Evolutionary conservation across 768 basidiomycete species (phyloP).

Genomic region (Hericium rajendrae): DNA sequence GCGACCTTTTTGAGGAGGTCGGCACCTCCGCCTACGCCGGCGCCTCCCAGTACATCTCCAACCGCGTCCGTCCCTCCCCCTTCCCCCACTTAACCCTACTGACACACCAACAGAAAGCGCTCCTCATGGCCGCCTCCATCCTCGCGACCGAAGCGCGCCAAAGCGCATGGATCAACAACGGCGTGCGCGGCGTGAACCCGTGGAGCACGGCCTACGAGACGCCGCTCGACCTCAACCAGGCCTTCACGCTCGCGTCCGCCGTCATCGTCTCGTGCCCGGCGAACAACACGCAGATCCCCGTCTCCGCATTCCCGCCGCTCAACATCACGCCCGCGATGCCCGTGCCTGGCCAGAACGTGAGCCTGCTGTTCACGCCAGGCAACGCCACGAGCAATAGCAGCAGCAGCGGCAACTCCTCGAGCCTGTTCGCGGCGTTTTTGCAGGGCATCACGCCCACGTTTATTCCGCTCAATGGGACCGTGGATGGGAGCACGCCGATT

Average conservation of each 20-base stretch:
- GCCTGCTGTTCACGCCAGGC: not conserved
- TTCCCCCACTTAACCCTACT: constrained; percentile 7
- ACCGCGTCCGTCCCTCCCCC: constrained; percentile 16
- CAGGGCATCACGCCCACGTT: constrained; percentile 8
- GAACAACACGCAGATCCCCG: constrained; percentile 35
- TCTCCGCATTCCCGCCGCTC: constrained; percentile 44
- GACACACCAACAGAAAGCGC: too few relatives aligned
- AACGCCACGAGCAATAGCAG: not conserved
- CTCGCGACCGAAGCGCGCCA: constrained; percentile 52
- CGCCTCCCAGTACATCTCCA: constrained; percentile 32
- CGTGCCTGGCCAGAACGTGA: constrained; percentile 5
- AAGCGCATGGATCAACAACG: constrained; percentile 46
- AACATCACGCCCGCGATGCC: not conserved
- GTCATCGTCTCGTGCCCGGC: constrained; percentile 47
- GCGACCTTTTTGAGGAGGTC: constrained; percentile 43
- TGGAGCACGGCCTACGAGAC: constrained; percentile 57
- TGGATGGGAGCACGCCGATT: not conserved
- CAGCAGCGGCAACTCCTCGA: not conserved
- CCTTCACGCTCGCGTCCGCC: constrained; percentile 28
- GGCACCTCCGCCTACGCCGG: constrained; percentile 55
- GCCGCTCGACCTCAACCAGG: constrained; percentile 31
- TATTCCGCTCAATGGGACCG: constrained; percentile 3
- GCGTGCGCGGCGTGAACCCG: constrained; percentile 35
- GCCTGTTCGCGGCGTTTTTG: constrained; percentile 11
- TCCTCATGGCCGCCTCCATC: constrained; percentile 35